These are phyloP conservation scores for Citrus medica DNA, from an alignment of 345 rosid genomes.

Conservation along the genomic window DNA sequence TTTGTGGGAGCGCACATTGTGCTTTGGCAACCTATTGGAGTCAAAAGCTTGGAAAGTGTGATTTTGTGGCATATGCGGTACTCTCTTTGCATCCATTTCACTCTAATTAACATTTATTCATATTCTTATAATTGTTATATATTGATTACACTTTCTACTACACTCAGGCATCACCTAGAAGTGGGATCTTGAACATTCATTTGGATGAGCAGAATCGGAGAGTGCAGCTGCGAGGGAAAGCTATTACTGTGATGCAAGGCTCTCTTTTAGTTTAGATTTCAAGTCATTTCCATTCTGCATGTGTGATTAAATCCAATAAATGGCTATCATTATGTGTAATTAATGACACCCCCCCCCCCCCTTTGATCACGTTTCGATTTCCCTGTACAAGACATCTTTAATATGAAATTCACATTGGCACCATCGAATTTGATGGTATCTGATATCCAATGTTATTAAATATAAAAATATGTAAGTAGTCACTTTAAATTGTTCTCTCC, in stretches of 20 bases:
- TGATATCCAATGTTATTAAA: too few species aligned
- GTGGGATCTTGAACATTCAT: constrained; percentile 55
- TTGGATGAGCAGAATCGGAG: constrained; percentile 47
- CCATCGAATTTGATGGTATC: too few species aligned
- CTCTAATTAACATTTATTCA: neutral
- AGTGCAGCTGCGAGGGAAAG: constrained; percentile 63
- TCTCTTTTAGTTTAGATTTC: constrained; percentile 42
- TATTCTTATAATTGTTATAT: neutral
- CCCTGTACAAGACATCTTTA: neutral
- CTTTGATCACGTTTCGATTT: neutral
- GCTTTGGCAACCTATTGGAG: constrained; percentile 72
- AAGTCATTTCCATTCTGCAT: neutral
- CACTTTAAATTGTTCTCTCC: too few species aligned
- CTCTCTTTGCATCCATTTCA: neutral
- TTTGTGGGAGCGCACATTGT: constrained; percentile 79
- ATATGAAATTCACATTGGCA: neutral
- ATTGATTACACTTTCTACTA: neutral
- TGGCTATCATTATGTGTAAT: too few species aligned
- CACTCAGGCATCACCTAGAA: constrained; percentile 59
- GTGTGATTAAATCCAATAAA: neutral
- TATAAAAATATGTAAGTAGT: too few species aligned
- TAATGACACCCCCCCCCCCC: neutral
- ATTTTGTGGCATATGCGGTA: constrained; percentile 63
- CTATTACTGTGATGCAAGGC: constrained; percentile 68
- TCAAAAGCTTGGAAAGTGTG: constrained; percentile 55